Conservation (phyloP, 129 eudicot genomes). For the Flaveria linearis region DNA sequence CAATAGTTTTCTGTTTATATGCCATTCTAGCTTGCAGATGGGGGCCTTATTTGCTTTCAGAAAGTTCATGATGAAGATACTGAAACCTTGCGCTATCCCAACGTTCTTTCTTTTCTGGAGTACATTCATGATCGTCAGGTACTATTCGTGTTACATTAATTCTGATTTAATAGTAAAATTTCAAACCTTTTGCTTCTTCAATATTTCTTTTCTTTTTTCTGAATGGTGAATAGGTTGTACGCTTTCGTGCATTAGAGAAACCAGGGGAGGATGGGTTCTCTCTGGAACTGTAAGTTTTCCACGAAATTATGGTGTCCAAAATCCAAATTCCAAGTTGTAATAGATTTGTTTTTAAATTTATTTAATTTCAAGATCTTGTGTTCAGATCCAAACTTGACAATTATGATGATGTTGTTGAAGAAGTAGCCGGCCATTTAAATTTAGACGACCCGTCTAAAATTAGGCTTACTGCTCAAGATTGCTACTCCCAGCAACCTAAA, state of each 20-base stretch:
- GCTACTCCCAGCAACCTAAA: conserved; percentile 77
- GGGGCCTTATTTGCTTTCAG: conserved; percentile 86
- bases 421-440: conserved; percentile 53
- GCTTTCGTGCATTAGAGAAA: conserved; percentile 57
- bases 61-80: conserved; percentile 43
- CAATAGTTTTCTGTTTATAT: background rate
- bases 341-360: background rate
- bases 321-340: too few relatives aligned
- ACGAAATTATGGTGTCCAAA: background rate
- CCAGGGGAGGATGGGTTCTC: conserved; percentile 71
- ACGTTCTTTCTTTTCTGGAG: conserved; percentile 67
- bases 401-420: conserved; percentile 74
- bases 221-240: conserved; percentile 51
- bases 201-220: background rate
- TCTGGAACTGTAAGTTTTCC: conserved; percentile 55
- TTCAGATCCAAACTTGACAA: conserved; percentile 63
- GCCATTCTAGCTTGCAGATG: conserved; percentile 72
- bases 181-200: background rate
- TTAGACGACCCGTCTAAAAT: conserved; percentile 73
- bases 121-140: conserved; percentile 85
- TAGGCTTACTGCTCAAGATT: conserved; percentile 77
- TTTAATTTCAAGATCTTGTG: background rate
- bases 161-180: background rate
- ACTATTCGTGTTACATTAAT: background rate
- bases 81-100: conserved; percentile 60